These are phyloP conservation scores for Paulownia fortunei DNA, from an alignment of 257 asterid genomes.

Conservation along the genomic window DNA sequence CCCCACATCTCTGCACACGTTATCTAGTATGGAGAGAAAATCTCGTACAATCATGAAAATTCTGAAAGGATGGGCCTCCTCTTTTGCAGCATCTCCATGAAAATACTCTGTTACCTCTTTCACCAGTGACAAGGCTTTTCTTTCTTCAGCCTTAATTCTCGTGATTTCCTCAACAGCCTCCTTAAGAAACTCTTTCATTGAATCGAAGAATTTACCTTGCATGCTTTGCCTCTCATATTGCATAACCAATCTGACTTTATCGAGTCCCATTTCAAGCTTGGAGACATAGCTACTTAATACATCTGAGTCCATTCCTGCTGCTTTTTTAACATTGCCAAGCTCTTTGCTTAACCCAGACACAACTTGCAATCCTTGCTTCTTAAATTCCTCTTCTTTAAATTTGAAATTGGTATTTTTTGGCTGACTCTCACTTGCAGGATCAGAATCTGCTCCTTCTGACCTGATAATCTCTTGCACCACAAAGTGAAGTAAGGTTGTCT, in stretches of 20 bases:
- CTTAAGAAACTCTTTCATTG: constrained; percentile 71
- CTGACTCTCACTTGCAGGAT: constrained; percentile 37
- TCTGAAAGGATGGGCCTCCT: constrained; percentile 93
- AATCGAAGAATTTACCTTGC: constrained; percentile 69
- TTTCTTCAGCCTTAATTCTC: constrained; percentile 68
- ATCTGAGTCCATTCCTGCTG: constrained; percentile 98
- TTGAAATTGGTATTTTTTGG: constrained; percentile 36
- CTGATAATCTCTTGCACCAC: constrained; percentile 96
- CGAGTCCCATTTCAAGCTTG: constrained; percentile 88
- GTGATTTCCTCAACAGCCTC: constrained; percentile 70
- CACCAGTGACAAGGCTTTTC: constrained; percentile 61
- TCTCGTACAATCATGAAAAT: constrained; percentile 88
- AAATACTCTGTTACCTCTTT: constrained; percentile 89
- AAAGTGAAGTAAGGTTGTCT: constrained; percentile 94
- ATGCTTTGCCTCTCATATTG: constrained; percentile 55
- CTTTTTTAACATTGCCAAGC: constrained; percentile 72
- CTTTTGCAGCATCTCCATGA: constrained; percentile 93
- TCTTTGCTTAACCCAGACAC: constrained; percentile 86
- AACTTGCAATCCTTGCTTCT: constrained; percentile 77
- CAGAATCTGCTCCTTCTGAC: constrained; percentile 69
- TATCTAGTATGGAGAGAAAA: constrained; percentile 76
- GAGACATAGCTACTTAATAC: constrained; percentile 83
- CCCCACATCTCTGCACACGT: constrained; percentile 90
- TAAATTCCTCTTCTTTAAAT: constrained; percentile 72
- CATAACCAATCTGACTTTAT: constrained; percentile 65